phyloP scores from a whole-genome alignment of 106 monocot genomes.

The Dendrobium officinale region DNA sequence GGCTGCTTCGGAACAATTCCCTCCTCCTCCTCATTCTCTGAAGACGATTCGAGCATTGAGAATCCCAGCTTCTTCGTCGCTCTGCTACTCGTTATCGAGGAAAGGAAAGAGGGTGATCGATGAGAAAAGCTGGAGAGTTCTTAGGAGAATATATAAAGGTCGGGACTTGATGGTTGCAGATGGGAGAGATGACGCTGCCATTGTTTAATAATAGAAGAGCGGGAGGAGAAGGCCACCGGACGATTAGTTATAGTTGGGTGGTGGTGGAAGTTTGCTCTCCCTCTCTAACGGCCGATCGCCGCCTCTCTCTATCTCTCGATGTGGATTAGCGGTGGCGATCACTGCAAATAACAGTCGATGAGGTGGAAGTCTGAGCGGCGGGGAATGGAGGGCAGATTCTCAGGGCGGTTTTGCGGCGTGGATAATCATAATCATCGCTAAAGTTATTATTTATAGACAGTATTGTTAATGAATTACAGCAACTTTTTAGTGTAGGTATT shows the following conservation, averaged over 20 bases:
- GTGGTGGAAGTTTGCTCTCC: background rate
- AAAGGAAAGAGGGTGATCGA: background rate
- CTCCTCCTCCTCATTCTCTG: constrained; percentile 8
- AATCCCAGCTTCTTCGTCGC: background rate
- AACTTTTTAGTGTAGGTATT: too few species aligned
- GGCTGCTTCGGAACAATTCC: background rate
- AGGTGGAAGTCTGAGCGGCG: background rate
- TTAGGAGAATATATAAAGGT: background rate
- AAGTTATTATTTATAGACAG: too few species aligned
- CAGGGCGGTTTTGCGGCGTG: too few species aligned
- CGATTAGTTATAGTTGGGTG: background rate
- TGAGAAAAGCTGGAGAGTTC: background rate
- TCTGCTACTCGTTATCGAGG: background rate
- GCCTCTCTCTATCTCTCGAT: too few species aligned
- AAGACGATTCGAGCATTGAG: background rate
- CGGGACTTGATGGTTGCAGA: background rate
- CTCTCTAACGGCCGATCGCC: too few species aligned
- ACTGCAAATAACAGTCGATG: constrained; percentile 1
- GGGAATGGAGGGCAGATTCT: background rate
- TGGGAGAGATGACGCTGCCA: background rate
- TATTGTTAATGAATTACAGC: too few species aligned
- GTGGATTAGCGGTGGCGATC: background rate
- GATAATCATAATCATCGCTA: too few species aligned
- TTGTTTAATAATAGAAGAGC: background rate
- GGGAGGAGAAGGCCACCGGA: background rate